Conservation (phyloP, 1,284 basidiomycete genomes). For the Ganoderma meredithae region DNA sequence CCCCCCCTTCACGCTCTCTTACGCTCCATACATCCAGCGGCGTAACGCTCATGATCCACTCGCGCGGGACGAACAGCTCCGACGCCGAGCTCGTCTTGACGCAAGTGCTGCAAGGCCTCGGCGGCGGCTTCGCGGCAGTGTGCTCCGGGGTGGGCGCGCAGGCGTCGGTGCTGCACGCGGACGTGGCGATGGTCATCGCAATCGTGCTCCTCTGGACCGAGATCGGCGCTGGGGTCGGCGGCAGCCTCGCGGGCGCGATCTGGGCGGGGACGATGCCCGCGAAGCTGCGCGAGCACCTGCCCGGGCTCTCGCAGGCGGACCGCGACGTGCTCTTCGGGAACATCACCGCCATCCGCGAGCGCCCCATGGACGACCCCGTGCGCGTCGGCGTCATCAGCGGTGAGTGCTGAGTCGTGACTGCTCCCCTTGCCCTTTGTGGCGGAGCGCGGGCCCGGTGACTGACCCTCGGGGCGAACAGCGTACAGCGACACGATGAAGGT, state of each 20-base stretch:
- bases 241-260: constrained; percentile 68
- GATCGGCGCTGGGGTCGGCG: constrained; percentile 77
- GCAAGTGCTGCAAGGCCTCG: constrained; percentile 80
- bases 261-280: constrained; percentile 69
- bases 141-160: constrained; percentile 81
- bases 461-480: constrained; percentile 44
- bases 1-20: neutral
- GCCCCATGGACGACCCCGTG: constrained; percentile 58
- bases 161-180: constrained; percentile 76
- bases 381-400: constrained; percentile 64
- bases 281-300: constrained; percentile 60
- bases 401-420: no score
- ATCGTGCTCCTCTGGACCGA: constrained; percentile 85
- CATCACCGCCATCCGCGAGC: constrained; percentile 54
- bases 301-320: constrained; percentile 48
- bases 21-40: constrained; percentile 49
- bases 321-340: constrained; percentile 55
- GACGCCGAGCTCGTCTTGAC: constrained; percentile 70
- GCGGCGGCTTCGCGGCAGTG: constrained; percentile 82
- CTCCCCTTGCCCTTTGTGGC: no score
- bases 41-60: constrained; percentile 77
- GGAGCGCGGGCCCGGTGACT: no score
- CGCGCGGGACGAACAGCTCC: constrained; percentile 66
- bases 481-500: constrained; percentile 64
- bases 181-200: constrained; percentile 86